Base-by-base conservation (phyloP, 768 basidiomycete genomes). In the Naganishia onofrii region DNA sequence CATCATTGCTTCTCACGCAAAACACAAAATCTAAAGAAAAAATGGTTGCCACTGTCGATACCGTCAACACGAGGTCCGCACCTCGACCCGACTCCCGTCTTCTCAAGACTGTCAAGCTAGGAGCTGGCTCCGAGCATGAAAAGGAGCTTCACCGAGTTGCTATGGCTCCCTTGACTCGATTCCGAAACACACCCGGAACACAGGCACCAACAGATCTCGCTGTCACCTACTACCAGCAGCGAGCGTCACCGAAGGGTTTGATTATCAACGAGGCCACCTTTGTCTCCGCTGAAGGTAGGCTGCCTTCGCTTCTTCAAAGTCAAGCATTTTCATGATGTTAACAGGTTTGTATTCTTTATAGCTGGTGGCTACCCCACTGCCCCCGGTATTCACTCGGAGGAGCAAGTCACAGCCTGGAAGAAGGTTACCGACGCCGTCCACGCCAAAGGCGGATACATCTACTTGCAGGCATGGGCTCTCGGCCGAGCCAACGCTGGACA, bases 361-460 rank as follows among this genome's bases (percentile, higher is more conserved):
- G 60, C 87, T 0, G 86, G 85, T 2, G 87, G 87, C 0, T 82
- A 79, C 51, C 60, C 69, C 1, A 78, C 86, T 67, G 83, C 85
- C 0, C 89, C 89, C 1, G 89, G 89, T 0, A 86, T 90, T 66
- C 90, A 85, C 83, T 86, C 77, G n/a, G 76, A 84, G 2, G 86
- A 84, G 28, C 90, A 92, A 72, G 84, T 84, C 38, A 70, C 74
- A 0, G 85, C 79, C 0, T 89, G 88, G 88, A 86, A 85, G 74
- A 74, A 83, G 79, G 77, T 91, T 19, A 85, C 84, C 21, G 83
- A 85, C 12, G 85, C 83, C 0, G 87, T 88, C 0, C 88, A 89
- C 74, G 83, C 82, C 3, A 83, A 84, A 55, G 84, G 84, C 3
- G 85, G 83, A 0, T 84, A 80, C 76, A 84, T 88, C 29, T 87